Evolutionary conservation across 176 grass and related monocot genomes (phyloP), one percentile per base, ranked within the genome.

Genomic region (Coix lacrymajobi): DNA sequence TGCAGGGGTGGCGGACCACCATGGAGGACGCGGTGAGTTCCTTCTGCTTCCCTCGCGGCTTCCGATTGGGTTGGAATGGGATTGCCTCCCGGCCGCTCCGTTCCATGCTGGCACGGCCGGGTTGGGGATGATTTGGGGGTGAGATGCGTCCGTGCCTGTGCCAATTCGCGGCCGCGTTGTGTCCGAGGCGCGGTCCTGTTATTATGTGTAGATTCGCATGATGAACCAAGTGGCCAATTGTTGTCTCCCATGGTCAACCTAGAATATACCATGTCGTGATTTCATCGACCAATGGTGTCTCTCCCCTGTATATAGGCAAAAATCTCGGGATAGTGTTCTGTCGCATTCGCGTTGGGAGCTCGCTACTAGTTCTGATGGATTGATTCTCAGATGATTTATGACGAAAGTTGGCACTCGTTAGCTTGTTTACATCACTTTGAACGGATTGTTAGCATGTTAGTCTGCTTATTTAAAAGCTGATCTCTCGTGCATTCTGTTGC

Each of bases 1-100:
- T 98, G 96, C 96, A 98, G 92, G 96, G 96, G 11, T 98, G 96
- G 96, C 92, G 96, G 39, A 85, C 96, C 67, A 75, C 88, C 80
- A 98, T 98, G 96, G 96, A 98, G 88, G 96, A 98, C 75, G 92
- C 92, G 26, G 96, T 98, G 79, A 86, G 83, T 86, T 15, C 26
- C 16, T 81, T 19, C 24, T 16, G 16, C 24, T 51, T 46, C 40
- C 60, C 60, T 29, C 14, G 15, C 45, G 36, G 0, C 17, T 65
- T 51, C 52, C 5, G 8, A 33, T 73, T 8, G 37, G 33, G 39
- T 58, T 4, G 22, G 34, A 22, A 44, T 44, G 22, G 14, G 16
- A 12, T 69, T 43, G 39, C 34, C 0, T 15, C 41, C 13, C 6
- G 22, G 9, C 49, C 16, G 45, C 33, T 39, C 62, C 22, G 45